These are phyloP conservation scores for Litsea cubeba DNA, from an alignment of 164 flowering plant genomes.

Conservation along the genomic window DNA sequence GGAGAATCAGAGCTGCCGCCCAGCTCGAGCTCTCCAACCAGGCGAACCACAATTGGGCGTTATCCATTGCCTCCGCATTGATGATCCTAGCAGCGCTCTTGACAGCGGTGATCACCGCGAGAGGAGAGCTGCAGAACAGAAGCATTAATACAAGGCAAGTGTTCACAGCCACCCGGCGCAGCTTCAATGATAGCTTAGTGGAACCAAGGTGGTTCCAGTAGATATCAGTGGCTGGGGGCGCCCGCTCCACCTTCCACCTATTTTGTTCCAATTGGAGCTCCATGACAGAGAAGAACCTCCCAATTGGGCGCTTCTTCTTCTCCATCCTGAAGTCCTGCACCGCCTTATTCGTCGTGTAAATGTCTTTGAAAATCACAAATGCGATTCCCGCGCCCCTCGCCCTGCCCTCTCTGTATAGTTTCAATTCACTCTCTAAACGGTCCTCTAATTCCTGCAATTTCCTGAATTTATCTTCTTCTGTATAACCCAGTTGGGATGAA, in stretches of 20 bases:
- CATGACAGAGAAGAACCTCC: conserved; percentile 77
- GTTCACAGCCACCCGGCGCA: conserved; percentile 85
- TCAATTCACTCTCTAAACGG: conserved; percentile 64
- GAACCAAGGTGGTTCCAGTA: conserved; percentile 97
- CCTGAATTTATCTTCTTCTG: conserved; percentile 71
- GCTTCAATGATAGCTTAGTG: conserved; percentile 57
- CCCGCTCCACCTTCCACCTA: conserved; percentile 93
- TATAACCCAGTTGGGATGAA: conserved; percentile 46
- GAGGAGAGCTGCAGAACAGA: conserved; percentile 94
- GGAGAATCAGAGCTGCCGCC: conserved; percentile 74
- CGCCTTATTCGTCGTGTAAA: conserved; percentile 84
- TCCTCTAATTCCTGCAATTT: conserved; percentile 73
- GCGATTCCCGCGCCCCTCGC: conserved; percentile 95
- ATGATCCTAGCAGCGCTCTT: conserved; percentile 83
- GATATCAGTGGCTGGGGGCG: conserved; percentile 86
- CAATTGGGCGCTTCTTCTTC: conserved; percentile 59
- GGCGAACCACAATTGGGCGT: conserved; percentile 79
- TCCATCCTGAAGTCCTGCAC: conserved; percentile 83
- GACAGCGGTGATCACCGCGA: conserved; percentile 78
- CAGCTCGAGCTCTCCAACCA: conserved; percentile 95
- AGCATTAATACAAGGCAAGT: conserved; percentile 75
- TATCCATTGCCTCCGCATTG: conserved; percentile 93
- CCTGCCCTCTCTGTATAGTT: conserved; percentile 72
- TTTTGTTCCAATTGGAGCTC: conserved; percentile 84
- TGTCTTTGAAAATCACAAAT: conserved; percentile 93